Percentiles rank a stretch among this genome's conserved stretches.
phyloP scores from a whole-genome alignment of 441 rosid species.

The Adansonia madagascariensis region DNA sequence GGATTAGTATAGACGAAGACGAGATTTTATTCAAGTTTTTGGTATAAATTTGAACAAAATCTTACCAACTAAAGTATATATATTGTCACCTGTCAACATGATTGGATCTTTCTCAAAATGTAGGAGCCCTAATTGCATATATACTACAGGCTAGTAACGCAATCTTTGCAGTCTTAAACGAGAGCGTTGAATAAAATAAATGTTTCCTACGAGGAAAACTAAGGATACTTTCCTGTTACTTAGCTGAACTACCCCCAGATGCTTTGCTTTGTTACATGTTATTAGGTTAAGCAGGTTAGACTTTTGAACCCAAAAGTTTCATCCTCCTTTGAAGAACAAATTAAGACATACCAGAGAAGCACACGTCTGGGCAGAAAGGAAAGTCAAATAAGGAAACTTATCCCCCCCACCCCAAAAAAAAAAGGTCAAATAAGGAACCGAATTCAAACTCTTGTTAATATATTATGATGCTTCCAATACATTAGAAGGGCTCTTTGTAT shows the following conservation, averaged over 20 bases:
- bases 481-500: neutral
- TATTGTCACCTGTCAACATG: neutral
- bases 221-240: neutral
- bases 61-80: neutral
- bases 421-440: constrained; percentile 18
- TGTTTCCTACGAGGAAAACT: neutral
- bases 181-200: neutral
- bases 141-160: neutral
- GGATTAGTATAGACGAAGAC: neutral
- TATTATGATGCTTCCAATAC: constrained; percentile 9
- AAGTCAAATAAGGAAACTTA: neutral
- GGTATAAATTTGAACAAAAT: neutral
- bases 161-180: neutral
- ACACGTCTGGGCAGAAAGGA: neutral
- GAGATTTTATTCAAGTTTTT: neutral
- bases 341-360: constrained; percentile 4
- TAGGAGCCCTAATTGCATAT: neutral
- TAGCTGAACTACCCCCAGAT: constrained; percentile 55
- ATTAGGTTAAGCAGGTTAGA: constrained; percentile 60
- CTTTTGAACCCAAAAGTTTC: constrained; percentile 17
- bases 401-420: no score
- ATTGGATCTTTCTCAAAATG: neutral
- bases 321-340: neutral
- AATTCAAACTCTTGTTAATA: neutral
- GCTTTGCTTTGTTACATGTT: constrained; percentile 15